A percentile compares a stretch with the other conserved stretches of the same genome.
Evolutionary conservation across 345 rosid species (phyloP).

Genomic region (Cardamine resedifolia): DNA sequence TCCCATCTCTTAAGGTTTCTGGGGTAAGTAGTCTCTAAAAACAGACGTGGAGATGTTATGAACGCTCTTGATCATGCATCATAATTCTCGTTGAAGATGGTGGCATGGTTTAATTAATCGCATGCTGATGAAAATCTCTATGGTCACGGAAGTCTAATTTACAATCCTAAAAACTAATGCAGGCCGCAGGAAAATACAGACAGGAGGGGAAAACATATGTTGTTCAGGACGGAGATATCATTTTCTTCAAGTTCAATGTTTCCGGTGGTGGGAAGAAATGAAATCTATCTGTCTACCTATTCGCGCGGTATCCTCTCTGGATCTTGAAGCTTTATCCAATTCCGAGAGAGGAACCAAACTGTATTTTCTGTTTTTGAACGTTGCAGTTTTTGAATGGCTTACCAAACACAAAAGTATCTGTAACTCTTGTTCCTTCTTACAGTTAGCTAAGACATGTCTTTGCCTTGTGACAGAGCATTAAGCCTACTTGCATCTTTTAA

Average conservation of each 20-base stretch:
- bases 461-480: constrained; percentile 22
- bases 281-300: constrained; percentile 30
- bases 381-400: constrained; percentile 22
- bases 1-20: background rate
- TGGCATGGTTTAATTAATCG: background rate
- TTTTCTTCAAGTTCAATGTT: constrained; percentile 96
- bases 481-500: constrained; percentile 9
- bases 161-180: constrained; percentile 19
- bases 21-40: background rate
- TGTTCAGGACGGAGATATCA: constrained; percentile 92
- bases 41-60: background rate
- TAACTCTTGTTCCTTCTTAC: constrained; percentile 16
- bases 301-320: constrained; percentile 18
- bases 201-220: constrained; percentile 96
- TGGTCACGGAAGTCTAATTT: background rate
- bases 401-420: constrained; percentile 22
- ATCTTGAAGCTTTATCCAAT: constrained; percentile 21
- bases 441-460: constrained; percentile 31
- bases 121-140: background rate
- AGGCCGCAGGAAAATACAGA: constrained; percentile 92
- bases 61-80: background rate
- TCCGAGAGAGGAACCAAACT: constrained; percentile 26
- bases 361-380: constrained; percentile 13
- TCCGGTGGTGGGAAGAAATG: constrained; percentile 98
- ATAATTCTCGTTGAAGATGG: background rate